Percentiles rank a stretch among this genome's conserved stretches.
phyloP scores from a whole-genome alignment of 1,284 basidiomycete genomes.

The Sutorius eximius region DNA sequence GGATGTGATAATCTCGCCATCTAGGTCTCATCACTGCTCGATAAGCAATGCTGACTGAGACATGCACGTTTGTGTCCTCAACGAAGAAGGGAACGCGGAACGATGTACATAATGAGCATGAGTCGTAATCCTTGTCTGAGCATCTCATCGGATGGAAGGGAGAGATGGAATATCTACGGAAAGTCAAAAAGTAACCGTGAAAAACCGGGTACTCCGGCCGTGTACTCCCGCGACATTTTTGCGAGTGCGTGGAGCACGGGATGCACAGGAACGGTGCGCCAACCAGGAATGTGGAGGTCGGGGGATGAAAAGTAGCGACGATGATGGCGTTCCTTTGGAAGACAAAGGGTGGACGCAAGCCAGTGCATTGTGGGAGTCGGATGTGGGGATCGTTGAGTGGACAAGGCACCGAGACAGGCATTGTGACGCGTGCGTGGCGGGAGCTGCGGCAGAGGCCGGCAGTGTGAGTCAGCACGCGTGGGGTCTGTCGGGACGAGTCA shows the following conservation, averaged over 20 bases:
- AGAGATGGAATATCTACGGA: neutral
- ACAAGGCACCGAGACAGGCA: constrained; percentile 22
- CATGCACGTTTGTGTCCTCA: neutral
- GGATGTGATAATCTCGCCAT: constrained; percentile 12
- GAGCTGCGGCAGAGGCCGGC: neutral
- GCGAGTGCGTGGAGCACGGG: constrained; percentile 11
- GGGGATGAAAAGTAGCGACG: constrained; percentile 15
- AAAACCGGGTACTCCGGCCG: constrained; percentile 4
- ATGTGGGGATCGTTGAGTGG: neutral
- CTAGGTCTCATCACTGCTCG: neutral
- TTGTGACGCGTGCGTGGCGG: neutral
- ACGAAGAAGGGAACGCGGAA: neutral
- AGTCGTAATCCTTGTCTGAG: neutral
- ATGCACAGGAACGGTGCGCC: constrained; percentile 11
- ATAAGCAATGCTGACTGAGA: neutral
- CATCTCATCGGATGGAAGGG: neutral
- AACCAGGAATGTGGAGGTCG: constrained; percentile 9
- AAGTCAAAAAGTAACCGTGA: constrained; percentile 2
- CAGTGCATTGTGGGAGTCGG: neutral
- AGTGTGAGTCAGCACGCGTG: constrained; percentile 18
- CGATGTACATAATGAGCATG: neutral
- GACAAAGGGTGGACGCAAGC: neutral
- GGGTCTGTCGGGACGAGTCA: neutral
- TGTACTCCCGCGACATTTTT: neutral
- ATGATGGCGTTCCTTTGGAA: neutral